A percentile compares a stretch with the other conserved stretches of the same genome.
phyloP scores from a whole-genome alignment of 2,329 filamentous ascomycete species.

The Fusarium oligoseptatum region DNA sequence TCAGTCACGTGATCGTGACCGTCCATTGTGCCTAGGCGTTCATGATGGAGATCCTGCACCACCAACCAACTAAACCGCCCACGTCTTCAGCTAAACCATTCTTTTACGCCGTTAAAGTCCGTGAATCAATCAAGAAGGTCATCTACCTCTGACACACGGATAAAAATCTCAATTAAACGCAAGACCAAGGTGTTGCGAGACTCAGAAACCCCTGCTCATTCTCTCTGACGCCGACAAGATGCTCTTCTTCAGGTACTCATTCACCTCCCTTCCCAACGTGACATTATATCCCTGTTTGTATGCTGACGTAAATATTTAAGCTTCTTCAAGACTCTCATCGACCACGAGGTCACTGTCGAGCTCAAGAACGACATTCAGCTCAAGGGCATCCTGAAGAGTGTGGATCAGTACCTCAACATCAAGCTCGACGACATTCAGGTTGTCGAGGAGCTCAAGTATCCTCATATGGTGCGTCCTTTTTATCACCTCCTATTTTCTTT shows the following conservation, averaged over 20 bases:
- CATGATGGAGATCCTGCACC: slow-evolving; percentile 39
- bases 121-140: neutral
- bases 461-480: slow-evolving; percentile 77
- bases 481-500: no score
- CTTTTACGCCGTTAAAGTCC: slow-evolving; percentile 1
- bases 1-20: slow-evolving; percentile 27
- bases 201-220: neutral
- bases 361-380: slow-evolving; percentile 99
- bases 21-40: slow-evolving; percentile 20
- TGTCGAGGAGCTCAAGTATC: slow-evolving; percentile 93
- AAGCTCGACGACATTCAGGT: slow-evolving; percentile 97
- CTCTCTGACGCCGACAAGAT: slow-evolving; percentile 48
- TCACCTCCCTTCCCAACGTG: neutral
- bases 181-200: neutral
- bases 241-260: slow-evolving; percentile 60
- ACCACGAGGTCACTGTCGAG: slow-evolving; percentile 97
- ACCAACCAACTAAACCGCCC: slow-evolving; percentile 29
- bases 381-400: slow-evolving; percentile 93
- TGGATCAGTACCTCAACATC: slow-evolving; percentile 99
- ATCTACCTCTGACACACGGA: accelerated
- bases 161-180: neutral
- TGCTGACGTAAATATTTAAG: slow-evolving; percentile 57
- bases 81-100: slow-evolving; percentile 4
- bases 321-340: slow-evolving; percentile 99
- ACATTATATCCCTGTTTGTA: neutral